Conservation (phyloP, 495 filamentous ascomycete genomes). For the Aspergillus sclerotioniger region DNA sequence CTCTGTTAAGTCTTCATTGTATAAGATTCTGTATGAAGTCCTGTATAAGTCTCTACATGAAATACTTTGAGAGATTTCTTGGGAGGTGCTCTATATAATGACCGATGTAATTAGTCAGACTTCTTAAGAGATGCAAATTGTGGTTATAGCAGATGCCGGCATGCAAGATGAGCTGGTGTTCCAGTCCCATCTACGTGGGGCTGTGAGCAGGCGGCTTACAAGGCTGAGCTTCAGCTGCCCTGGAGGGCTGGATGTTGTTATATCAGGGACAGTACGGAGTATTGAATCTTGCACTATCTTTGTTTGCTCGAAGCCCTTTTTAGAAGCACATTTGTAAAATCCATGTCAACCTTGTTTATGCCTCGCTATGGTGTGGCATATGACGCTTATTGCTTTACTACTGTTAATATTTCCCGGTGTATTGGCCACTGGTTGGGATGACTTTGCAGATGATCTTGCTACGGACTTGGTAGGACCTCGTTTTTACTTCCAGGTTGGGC, state of each 20-base stretch:
- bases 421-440: slow-evolving; percentile 37
- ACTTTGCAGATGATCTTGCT: slow-evolving; percentile 54
- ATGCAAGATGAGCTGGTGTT: not conserved
- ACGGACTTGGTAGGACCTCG: slow-evolving; percentile 39
- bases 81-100: no score
- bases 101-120: no score
- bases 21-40: no score
- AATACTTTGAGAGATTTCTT: no score
- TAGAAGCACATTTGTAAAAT: not conserved
- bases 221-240: not conserved
- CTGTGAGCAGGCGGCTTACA: not conserved
- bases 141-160: no score
- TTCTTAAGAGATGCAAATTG: no score
- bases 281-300: not conserved
- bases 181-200: not conserved
- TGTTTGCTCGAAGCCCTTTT: not conserved
- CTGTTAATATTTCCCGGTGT: slow-evolving; percentile 21
- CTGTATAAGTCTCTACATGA: no score
- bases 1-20: no score
- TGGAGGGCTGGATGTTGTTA: not conserved
- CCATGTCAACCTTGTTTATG: not conserved
- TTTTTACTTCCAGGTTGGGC: not conserved
- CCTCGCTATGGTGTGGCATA: slow-evolving; percentile 9
- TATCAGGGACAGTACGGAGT: not conserved
- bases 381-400: slow-evolving; percentile 19